phyloP scores from a whole-genome alignment of 768 basidiomycete genomes.

The Termitomyces sp. region DNA sequence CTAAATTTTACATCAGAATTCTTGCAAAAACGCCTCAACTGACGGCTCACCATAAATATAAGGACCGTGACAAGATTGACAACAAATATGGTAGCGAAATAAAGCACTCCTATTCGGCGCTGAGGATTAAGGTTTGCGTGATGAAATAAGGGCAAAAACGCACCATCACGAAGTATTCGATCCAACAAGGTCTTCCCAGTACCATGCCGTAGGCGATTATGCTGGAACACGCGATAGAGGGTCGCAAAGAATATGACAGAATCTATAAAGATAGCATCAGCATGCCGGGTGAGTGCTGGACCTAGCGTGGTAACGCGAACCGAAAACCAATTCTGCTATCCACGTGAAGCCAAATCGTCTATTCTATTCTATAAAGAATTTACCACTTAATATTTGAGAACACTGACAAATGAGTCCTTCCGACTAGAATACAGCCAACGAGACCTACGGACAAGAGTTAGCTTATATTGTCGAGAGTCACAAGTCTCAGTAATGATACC shows the following conservation, averaged over 20 bases:
- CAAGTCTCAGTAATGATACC: constrained; percentile 4
- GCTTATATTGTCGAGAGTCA: too few species aligned
- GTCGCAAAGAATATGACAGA: constrained; percentile 20
- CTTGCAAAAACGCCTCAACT: not conserved
- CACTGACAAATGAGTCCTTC: constrained; percentile 20
- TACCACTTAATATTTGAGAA: not conserved
- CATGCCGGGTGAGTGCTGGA: not conserved
- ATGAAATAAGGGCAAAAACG: not conserved
- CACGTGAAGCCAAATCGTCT: constrained; percentile 21
- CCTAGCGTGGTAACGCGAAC: not conserved
- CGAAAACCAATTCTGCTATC: constrained; percentile 30
- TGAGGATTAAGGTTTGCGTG: not conserved
- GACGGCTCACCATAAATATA: constrained; percentile 23
- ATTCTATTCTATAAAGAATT: not conserved
- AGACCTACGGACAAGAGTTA: not conserved
- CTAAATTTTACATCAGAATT: not conserved
- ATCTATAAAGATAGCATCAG: not conserved
- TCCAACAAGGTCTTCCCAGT: constrained; percentile 17
- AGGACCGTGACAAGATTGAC: constrained; percentile 27
- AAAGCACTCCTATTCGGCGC: not conserved
- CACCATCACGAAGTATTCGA: constrained; percentile 28
- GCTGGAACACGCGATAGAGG: constrained; percentile 19
- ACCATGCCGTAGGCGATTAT: constrained; percentile 11
- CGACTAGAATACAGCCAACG: constrained; percentile 4
- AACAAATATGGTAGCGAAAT: constrained; percentile 27